A percentile compares a stretch with the other conserved stretches of the same genome.
These are phyloP conservation scores for Rubia yunnanensis DNA, from an alignment of 257 asterid genomes.

Conservation along the genomic window DNA sequence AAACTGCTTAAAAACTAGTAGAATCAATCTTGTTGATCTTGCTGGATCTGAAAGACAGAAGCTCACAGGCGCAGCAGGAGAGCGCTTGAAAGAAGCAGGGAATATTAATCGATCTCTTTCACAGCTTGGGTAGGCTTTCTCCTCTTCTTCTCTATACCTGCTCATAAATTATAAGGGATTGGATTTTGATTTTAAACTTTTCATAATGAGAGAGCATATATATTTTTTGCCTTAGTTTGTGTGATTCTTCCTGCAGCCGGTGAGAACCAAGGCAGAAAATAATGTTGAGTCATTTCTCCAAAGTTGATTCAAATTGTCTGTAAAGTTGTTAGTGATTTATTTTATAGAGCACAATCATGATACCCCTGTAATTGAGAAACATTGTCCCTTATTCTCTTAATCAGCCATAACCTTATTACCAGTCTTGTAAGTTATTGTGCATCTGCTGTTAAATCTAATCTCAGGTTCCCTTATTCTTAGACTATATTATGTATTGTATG, in stretches of 20 bases:
- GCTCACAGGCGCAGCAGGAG: constrained; percentile 99
- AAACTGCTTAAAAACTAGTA: constrained; percentile 71
- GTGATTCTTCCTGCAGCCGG: background rate
- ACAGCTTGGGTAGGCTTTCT: constrained; percentile 74
- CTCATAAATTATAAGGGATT: background rate
- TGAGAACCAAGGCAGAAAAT: background rate
- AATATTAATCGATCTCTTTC: constrained; percentile 96
- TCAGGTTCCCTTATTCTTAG: background rate
- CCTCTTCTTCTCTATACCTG: background rate
- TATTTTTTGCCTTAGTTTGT: background rate
- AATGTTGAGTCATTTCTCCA: background rate
- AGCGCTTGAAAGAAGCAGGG: constrained; percentile 97
- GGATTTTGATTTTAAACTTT: background rate
- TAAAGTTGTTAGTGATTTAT: background rate
- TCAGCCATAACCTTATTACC: background rate
- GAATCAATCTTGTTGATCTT: constrained; percentile 96
- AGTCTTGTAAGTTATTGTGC: background rate
- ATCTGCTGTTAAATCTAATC: background rate
- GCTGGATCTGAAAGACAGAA: constrained; percentile 99
- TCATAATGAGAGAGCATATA: background rate
- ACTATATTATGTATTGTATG: background rate
- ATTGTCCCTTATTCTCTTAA: background rate
- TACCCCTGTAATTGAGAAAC: background rate
- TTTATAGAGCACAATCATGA: background rate
- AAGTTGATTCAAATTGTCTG: background rate